These are phyloP conservation scores for Cinnamomum chago DNA, from an alignment of 164 flowering plant genomes.

Conservation along the genomic window DNA sequence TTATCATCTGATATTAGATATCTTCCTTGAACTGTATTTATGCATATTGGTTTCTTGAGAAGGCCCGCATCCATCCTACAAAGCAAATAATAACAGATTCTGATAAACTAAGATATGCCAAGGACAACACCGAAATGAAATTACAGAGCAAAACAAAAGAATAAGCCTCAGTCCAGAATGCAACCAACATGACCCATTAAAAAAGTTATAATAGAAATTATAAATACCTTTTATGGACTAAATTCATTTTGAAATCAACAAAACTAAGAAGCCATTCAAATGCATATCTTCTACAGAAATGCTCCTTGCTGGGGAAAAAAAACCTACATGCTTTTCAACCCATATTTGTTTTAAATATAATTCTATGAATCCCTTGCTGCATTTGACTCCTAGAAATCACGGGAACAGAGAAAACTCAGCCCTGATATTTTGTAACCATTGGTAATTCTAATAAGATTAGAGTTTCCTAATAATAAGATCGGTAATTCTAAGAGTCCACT, in stretches of 20 bases:
- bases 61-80: constrained; percentile 23
- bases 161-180: not conserved
- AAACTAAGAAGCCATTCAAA: not conserved
- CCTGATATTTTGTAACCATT: too few relatives aligned
- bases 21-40: constrained; percentile 37
- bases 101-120: not conserved
- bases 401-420: too few relatives aligned
- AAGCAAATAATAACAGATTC: not conserved
- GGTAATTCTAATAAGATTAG: too few relatives aligned
- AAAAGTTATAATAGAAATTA: not conserved
- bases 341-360: too few relatives aligned
- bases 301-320: too few relatives aligned
- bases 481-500: too few relatives aligned
- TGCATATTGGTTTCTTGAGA: constrained; percentile 18
- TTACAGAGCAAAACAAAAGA: not conserved
- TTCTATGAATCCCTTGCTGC: too few relatives aligned
- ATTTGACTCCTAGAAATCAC: too few relatives aligned
- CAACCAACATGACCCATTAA: not conserved
- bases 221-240: not conserved
- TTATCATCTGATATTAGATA: constrained; percentile 35
- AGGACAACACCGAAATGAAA: not conserved
- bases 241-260: not conserved
- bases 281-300: not conserved
- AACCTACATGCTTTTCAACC: too few relatives aligned
- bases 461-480: too few relatives aligned